These are phyloP conservation scores for Colletotrichum simmondsii DNA, from an alignment of 2,329 filamentous ascomycete species.

Conservation along the genomic window DNA sequence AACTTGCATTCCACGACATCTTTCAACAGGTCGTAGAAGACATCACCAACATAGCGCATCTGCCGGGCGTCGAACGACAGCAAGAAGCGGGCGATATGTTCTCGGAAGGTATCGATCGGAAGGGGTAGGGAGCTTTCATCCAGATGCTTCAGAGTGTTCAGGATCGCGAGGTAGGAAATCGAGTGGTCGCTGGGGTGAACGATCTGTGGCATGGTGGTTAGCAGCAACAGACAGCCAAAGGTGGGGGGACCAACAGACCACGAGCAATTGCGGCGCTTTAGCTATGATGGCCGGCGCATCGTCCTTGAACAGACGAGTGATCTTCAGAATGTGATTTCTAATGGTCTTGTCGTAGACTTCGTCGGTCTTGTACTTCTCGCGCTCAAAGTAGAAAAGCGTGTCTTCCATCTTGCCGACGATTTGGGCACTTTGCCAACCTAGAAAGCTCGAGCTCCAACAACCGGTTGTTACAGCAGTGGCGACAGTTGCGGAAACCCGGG, in stretches of 20 bases:
- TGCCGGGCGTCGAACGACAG: constrained; percentile 61
- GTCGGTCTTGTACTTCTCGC: constrained; percentile 41
- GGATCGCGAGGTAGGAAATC: constrained; percentile 61
- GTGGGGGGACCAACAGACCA: constrained; percentile 44
- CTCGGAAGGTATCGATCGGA: constrained; percentile 44
- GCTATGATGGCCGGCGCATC: constrained; percentile 44
- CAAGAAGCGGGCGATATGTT: constrained; percentile 57
- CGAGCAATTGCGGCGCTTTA: constrained; percentile 51
- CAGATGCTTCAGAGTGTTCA: constrained; percentile 51
- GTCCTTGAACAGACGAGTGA: constrained; percentile 51
- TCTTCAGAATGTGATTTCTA: constrained; percentile 48
- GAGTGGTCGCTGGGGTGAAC: constrained; percentile 61
- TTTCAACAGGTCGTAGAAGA: constrained; percentile 57
- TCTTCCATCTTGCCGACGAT: constrained; percentile 43
- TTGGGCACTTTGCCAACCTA: not conserved
- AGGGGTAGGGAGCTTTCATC: constrained; percentile 2
- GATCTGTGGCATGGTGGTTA: constrained; percentile 44
- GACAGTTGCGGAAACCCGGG: not conserved
- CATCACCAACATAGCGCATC: constrained; percentile 59
- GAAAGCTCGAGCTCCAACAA: constrained; percentile 10
- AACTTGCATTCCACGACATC: constrained; percentile 50
- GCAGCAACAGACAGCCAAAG: not conserved
- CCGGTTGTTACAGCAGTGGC: not conserved
- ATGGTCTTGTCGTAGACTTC: constrained; percentile 53
- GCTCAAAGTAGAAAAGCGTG: constrained; percentile 55